Base-by-base conservation (phyloP, 306 rosid species). In the Quercus rubra region DNA sequence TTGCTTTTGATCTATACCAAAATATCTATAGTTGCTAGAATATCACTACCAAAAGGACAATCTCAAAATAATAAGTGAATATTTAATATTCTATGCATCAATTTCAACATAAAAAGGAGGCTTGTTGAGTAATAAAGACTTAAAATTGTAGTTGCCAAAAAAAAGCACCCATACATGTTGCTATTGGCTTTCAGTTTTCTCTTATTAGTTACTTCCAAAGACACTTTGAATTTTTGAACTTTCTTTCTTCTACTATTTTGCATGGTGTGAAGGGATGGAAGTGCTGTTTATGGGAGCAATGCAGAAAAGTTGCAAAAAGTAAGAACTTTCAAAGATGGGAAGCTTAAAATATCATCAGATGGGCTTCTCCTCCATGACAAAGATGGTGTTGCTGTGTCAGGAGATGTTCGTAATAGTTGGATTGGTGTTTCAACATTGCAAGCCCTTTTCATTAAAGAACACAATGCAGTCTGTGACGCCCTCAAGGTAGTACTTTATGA, bases 401-500 rank as follows among this genome's bases (percentile, higher is more conserved):
- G 92, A 61, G 94, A 90, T 18, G 28, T 90, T 17, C 87, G 85
- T 21, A 90, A 90, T 51, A 86, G 91, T 71, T 90, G 92, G 94
- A 89, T 89, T 5, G 94, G 94, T 43, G 88, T 90, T 38, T 86
- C 94, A 58, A 51, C 90, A 55, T 55, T 90, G 80, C 92, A 90
- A 9, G 77, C 89, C 27, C 90, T 90, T 35, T 90, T 90, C 43
- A 21, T 79, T 70, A 83, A 81, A 56, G 94, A 90, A 55, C 94
- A 90, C 75, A 90, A 90, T 20, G 73, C 88, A 1, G 79, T 90
- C 4, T 90, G 94, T 71, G 89, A 90, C 63, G 27, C 87, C 5
- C 90, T 90, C 74, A 90, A 83, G 90, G 94, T 88, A 77, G n/a
- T 49, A 49, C 31, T 20, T 70, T 8, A 30, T 2, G 9, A 23